Percentiles rank a stretch among this genome's conserved stretches.
These are phyloP conservation scores for Rhodomyrtus psidioides DNA, from an alignment of 441 rosid species.

Conservation along the genomic window DNA sequence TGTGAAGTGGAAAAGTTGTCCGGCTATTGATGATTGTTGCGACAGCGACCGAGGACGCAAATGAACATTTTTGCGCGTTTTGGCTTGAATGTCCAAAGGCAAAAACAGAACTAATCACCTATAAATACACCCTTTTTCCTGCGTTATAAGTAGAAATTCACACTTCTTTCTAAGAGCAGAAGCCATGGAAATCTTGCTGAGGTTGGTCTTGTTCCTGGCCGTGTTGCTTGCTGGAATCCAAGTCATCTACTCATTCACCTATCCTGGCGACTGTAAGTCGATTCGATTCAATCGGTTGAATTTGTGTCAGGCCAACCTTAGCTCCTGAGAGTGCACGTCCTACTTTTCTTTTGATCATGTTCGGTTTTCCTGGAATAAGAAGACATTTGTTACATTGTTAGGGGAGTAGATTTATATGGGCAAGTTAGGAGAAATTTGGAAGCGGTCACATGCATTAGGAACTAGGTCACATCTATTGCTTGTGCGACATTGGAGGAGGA, in stretches of 20 bases:
- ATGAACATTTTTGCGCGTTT: background rate
- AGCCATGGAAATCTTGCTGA: background rate
- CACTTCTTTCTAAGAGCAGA: background rate
- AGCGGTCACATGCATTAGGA: background rate
- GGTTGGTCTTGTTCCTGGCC: conserved; percentile 27
- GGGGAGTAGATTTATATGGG: background rate
- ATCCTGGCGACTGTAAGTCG: conserved; percentile 55
- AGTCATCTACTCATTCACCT: conserved; percentile 37
- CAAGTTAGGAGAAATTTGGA: background rate
- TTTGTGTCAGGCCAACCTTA: background rate
- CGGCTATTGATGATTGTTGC: background rate
- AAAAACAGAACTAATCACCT: background rate
- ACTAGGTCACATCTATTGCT: background rate
- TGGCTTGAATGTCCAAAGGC: background rate
- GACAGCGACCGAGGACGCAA: background rate
- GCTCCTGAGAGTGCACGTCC: background rate
- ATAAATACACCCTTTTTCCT: background rate
- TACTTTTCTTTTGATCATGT: background rate
- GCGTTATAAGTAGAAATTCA: background rate
- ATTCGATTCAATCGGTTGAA: background rate
- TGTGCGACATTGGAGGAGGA: background rate
- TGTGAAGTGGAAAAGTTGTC: background rate
- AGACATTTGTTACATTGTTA: background rate
- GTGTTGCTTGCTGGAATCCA: conserved; percentile 20
- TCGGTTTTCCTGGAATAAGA: background rate